Conservation (phyloP, 768 basidiomycete species). For the Coprinopsis cinerea region DNA sequence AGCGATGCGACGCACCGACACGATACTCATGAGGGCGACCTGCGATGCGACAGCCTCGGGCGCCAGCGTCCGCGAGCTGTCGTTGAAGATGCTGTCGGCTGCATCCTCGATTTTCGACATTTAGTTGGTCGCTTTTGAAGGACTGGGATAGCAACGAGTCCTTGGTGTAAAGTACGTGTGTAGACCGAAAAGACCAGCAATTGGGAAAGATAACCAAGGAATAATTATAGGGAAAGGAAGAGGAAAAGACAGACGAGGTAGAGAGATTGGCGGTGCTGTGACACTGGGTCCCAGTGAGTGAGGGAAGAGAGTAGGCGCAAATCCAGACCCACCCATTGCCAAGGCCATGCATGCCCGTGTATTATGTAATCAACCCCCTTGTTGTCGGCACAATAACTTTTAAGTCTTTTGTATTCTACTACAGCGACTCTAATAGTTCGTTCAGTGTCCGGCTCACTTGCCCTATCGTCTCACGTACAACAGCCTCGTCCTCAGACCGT, state of each 20-base stretch:
- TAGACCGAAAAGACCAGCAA: neutral
- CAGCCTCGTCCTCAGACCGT: slow-evolving; percentile 36
- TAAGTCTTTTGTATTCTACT: neutral
- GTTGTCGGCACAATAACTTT: neutral
- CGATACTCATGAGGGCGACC: slow-evolving; percentile 61
- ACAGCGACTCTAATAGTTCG: slow-evolving; percentile 37
- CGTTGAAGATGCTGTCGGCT: slow-evolving; percentile 34
- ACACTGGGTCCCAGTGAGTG: neutral
- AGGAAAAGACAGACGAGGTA: neutral
- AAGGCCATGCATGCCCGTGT: too few species aligned
- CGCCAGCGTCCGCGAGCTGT: slow-evolving; percentile 61
- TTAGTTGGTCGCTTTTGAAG: neutral
- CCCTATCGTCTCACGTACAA: slow-evolving; percentile 55
- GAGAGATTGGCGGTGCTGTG: neutral
- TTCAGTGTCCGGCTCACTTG: slow-evolving; percentile 59
- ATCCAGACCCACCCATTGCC: too few species aligned
- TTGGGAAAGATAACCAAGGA: neutral
- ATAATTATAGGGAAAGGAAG: neutral
- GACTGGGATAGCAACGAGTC: slow-evolving; percentile 1
- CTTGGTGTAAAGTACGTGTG: neutral
- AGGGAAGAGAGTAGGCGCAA: too few species aligned
- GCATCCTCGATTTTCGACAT: slow-evolving; percentile 23
- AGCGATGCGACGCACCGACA: slow-evolving; percentile 51
- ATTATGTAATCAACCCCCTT: too few species aligned
- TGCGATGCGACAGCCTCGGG: slow-evolving; percentile 79